Percentiles rank a stretch among this genome's conserved stretches.
Evolutionary conservation across 2,329 filamentous ascomycete genomes (phyloP).

Genomic region (Chrysoporthe cubensis): DNA sequence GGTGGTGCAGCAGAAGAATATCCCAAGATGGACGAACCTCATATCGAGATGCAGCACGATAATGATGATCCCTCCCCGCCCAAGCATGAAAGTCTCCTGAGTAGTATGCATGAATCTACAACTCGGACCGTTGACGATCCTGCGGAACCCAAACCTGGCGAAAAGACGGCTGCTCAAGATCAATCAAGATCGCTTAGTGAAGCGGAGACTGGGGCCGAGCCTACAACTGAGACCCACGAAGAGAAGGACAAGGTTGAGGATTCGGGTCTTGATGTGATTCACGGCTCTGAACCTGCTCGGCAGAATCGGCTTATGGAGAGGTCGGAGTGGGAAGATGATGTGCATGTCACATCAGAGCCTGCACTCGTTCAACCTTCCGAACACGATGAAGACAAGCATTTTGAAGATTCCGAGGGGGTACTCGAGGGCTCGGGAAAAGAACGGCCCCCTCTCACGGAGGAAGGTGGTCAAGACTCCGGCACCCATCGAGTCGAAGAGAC

Average conservation of each 20-base stretch:
- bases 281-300: not conserved
- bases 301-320: not conserved
- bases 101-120: not conserved
- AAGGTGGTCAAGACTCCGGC: constrained; percentile 9
- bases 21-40: constrained; percentile 14
- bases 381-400: not conserved
- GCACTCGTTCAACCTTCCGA: not conserved
- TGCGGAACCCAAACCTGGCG: not conserved
- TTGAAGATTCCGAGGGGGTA: not conserved
- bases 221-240: not conserved
- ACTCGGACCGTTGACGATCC: not conserved
- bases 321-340: not conserved
- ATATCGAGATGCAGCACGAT: constrained; percentile 5
- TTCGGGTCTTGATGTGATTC: not conserved
- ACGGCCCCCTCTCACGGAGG: constrained; percentile 12
- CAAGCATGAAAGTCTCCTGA: not conserved
- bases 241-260: not conserved
- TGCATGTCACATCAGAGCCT: not conserved
- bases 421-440: constrained; percentile 21
- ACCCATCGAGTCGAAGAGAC: constrained; percentile 20
- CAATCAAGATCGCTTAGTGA: not conserved
- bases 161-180: not conserved
- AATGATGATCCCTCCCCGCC: not conserved
- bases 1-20: constrained; percentile 24
- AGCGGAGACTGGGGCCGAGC: not conserved